Evolutionary conservation across 2,329 filamentous ascomycete species (phyloP).

Genomic region (Colletotrichum acutatum): DNA sequence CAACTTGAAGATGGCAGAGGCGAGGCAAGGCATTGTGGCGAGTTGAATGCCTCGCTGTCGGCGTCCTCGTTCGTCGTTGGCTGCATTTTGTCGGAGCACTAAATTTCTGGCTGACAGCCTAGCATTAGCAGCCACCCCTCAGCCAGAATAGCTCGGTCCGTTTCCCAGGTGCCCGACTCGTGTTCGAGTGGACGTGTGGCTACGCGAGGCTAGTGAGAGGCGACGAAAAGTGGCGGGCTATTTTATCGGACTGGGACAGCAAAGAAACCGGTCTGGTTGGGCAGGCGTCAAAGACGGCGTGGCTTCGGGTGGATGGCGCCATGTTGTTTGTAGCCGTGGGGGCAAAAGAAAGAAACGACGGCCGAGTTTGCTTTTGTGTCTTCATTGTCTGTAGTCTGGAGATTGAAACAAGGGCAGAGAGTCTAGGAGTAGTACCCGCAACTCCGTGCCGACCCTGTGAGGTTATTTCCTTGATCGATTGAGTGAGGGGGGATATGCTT

Average conservation of each 20-base stretch:
- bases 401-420: not conserved
- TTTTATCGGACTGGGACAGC: constrained; percentile 12
- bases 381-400: constrained; percentile 3
- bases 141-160: constrained; percentile 27
- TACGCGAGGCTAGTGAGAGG: constrained; percentile 12
- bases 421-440: not conserved
- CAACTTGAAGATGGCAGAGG: not conserved
- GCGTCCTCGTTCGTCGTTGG: not conserved
- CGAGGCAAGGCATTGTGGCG: not conserved
- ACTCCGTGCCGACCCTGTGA: not conserved
- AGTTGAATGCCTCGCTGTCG: constrained; percentile 4
- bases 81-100: constrained; percentile 11
- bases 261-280: constrained; percentile 3
- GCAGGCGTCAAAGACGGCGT: constrained; percentile 21
- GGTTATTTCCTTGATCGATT: not conserved
- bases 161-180: constrained; percentile 15
- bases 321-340: constrained; percentile 11
- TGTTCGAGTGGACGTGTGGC: not conserved
- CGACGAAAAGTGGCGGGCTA: constrained; percentile 20
- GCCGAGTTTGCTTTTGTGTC: not conserved
- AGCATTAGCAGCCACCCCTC: not conserved
- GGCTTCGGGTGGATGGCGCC: constrained; percentile 26
- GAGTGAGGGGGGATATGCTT: not conserved
- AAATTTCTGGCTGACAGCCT: constrained; percentile 7
- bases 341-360: constrained; percentile 7